Percentiles rank a stretch among this genome's conserved stretches.
Evolutionary conservation across 306 rosid genomes (phyloP).

Genomic region (Quercus parvula): DNA sequence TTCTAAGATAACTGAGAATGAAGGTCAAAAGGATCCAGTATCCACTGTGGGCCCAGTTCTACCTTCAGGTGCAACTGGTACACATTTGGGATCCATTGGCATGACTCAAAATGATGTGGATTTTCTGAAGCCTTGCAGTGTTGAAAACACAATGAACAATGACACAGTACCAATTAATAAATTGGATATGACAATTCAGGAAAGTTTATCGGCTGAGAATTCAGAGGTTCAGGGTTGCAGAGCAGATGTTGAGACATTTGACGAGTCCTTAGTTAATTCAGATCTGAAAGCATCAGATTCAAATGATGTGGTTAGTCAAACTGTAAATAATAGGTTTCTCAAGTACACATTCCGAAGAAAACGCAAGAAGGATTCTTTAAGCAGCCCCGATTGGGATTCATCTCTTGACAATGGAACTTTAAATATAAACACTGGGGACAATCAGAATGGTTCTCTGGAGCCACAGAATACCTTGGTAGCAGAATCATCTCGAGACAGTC

Average conservation of each 20-base stretch:
- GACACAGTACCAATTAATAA: slow-evolving; percentile 35
- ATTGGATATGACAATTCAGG: slow-evolving; percentile 41
- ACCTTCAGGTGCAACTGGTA: slow-evolving; percentile 20
- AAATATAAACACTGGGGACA: slow-evolving; percentile 41
- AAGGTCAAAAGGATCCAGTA: slow-evolving; percentile 35
- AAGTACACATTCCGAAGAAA: slow-evolving; percentile 79
- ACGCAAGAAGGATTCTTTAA: slow-evolving; percentile 60
- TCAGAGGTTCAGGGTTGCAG: slow-evolving; percentile 35
- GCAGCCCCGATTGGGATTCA: slow-evolving; percentile 40
- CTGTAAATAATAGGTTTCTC: slow-evolving; percentile 49
- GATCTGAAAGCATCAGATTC: slow-evolving; percentile 36
- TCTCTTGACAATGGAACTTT: slow-evolving; percentile 33
- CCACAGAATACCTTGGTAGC: slow-evolving; percentile 48
- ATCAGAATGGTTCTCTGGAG: slow-evolving; percentile 40
- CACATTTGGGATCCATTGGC: slow-evolving; percentile 27
- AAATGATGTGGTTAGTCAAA: slow-evolving; percentile 39
- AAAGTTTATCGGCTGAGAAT: slow-evolving; percentile 37
- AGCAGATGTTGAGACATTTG: slow-evolving; percentile 31
- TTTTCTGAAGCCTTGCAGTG: slow-evolving; percentile 33
- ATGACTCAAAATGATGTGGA: slow-evolving; percentile 31
- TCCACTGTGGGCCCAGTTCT: slow-evolving; percentile 21
- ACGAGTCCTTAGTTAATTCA: slow-evolving; percentile 23
- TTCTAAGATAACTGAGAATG: slow-evolving; percentile 30
- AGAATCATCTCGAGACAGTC: slow-evolving; percentile 57
- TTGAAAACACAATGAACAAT: slow-evolving; percentile 29